Base-by-base conservation (phyloP, 2,329 filamentous ascomycete species). In the Colletotrichum aenigma region DNA sequence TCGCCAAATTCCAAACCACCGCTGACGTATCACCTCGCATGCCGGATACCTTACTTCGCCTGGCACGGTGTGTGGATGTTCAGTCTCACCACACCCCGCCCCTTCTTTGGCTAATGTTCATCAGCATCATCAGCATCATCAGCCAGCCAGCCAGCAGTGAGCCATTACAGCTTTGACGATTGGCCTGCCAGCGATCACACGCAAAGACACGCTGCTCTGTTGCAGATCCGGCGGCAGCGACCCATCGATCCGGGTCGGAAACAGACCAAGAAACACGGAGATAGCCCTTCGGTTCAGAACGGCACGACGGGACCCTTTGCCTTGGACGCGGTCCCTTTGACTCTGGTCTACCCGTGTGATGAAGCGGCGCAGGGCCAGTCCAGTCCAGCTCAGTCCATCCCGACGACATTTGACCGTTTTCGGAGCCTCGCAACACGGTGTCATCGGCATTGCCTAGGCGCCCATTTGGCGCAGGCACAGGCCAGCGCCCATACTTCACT, bases 341-440 rank as follows among this genome's bases (percentile, higher is more conserved):
- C 43, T 52, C 24, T 58, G 55, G 24, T 30, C 55, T 58, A 58
- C 24, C 24, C 43, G 55, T 58, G 55, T 30, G 55, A 58, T 58
- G 21, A 28, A 13, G 34, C 52, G 67, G 66, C 71, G 67, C 62
- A 55, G 58, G 64, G 28, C 56, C 58, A 74, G 64, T 65, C 48
- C 64, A 61, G 34, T 58, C 73, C 70, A 68, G 72, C 61, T 8
- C 60, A 60, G 30, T 62, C 71, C 32, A 58, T 58, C 48, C 24
- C 65, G 48, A 52, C 56, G 65, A 48, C 30, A 30, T 34, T 48
- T 43, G 32, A 61, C 74, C 74, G 74, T 62, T 76, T 76, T 75
- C 74, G 66, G 71, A 71, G 74, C 74, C 66, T 76, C 32, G 60
- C 71, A 66, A 52, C 52, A 32, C 66, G 36, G 65, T 67, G 74